Evolutionary conservation across 176 grass and related monocot genomes (phyloP).

Genomic region (Avena insularis): DNA sequence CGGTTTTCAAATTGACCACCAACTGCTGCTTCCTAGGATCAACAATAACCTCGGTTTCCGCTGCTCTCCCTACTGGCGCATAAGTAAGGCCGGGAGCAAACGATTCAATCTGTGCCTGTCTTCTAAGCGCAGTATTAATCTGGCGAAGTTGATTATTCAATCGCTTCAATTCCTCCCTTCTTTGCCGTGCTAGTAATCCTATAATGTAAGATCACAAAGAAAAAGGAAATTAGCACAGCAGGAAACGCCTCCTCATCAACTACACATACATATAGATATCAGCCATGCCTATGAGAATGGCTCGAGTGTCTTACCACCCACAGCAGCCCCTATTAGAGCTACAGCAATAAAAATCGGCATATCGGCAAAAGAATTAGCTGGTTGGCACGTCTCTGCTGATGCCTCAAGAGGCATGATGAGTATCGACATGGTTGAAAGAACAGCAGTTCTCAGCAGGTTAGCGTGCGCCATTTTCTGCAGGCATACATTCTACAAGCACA

Average conservation of each 20-base stretch:
- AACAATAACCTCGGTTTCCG: slow-evolving; percentile 63
- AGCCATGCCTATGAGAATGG: not conserved
- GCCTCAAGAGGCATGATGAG: slow-evolving; percentile 55
- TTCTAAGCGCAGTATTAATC: slow-evolving; percentile 63
- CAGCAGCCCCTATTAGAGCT: slow-evolving; percentile 63
- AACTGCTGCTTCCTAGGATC: slow-evolving; percentile 75
- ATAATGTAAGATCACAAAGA: not conserved
- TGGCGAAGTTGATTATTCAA: slow-evolving; percentile 73
- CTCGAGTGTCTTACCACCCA: slow-evolving; percentile 50
- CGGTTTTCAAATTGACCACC: slow-evolving; percentile 52
- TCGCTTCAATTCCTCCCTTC: slow-evolving; percentile 64
- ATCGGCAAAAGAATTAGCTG: slow-evolving; percentile 49
- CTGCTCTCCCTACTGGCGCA: slow-evolving; percentile 52
- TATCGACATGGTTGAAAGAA: slow-evolving; percentile 51
- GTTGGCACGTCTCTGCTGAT: slow-evolving; percentile 53
- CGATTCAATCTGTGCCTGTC: slow-evolving; percentile 77
- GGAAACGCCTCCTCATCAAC: not conserved
- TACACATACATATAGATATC: not conserved
- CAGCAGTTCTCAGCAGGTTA: slow-evolving; percentile 40
- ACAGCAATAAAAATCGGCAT: slow-evolving; percentile 73
- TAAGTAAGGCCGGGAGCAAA: slow-evolving; percentile 78
- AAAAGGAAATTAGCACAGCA: not conserved
- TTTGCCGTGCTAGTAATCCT: slow-evolving; percentile 70
- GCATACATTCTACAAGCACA: slow-evolving; percentile 20
- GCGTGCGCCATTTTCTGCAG: slow-evolving; percentile 45